Conservation (phyloP, 129 eudicot genomes). For the Centrapalus pauciflorus region DNA sequence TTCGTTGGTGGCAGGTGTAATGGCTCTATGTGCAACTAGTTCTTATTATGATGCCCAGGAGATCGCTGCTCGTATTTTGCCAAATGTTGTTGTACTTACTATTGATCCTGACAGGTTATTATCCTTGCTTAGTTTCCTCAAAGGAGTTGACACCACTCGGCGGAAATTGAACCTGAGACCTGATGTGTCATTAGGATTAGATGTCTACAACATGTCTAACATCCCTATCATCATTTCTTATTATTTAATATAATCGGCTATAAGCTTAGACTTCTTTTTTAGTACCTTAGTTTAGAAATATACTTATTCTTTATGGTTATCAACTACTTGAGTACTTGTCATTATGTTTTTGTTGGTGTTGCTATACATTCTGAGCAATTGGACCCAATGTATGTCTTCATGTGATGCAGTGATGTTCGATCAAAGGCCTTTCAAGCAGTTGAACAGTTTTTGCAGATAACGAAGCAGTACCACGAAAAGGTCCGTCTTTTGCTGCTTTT, state of each 20-base stretch:
- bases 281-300: neutral
- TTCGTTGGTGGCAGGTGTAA: constrained; percentile 50
- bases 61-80: constrained; percentile 68
- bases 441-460: constrained; percentile 71
- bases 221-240: neutral
- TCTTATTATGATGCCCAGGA: constrained; percentile 60
- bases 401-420: constrained; percentile 68
- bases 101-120: constrained; percentile 71
- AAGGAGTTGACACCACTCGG: too few species aligned
- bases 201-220: neutral
- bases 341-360: constrained; percentile 1
- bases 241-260: neutral
- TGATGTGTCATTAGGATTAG: neutral
- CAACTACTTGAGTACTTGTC: constrained; percentile 9
- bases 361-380: constrained; percentile 11
- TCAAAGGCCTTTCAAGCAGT: constrained; percentile 86
- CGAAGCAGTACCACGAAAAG: constrained; percentile 70
- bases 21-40: constrained; percentile 75
- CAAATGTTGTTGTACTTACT: constrained; percentile 60
- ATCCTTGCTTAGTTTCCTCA: neutral
- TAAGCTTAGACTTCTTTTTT: neutral
- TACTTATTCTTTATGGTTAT: neutral
- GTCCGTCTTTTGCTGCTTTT: constrained; percentile 27
- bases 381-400: neutral
- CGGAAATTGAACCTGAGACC: too few species aligned